A percentile compares a stretch with the other conserved stretches of the same genome.
These are phyloP conservation scores for Hysterium pulicare DNA, from an alignment of 2,329 filamentous ascomycete species.

Conservation along the genomic window DNA sequence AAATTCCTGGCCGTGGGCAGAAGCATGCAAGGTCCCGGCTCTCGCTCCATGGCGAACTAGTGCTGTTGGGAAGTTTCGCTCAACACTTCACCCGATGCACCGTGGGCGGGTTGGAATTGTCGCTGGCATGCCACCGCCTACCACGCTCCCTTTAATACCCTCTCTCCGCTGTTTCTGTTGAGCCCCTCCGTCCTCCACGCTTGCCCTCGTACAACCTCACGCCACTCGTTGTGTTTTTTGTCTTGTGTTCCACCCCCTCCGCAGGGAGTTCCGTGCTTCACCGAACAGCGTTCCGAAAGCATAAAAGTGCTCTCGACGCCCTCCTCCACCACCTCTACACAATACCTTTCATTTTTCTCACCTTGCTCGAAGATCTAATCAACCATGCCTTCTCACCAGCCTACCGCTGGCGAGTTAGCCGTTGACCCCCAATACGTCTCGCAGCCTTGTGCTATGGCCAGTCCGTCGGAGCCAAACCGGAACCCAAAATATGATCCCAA, in stretches of 20 bases:
- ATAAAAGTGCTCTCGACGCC: neutral
- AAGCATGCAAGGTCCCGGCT: constrained; percentile 3
- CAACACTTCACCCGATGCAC: too few species aligned
- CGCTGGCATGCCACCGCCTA: too few species aligned
- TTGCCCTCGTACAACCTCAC: neutral
- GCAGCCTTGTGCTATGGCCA: constrained; percentile 47
- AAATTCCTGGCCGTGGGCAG: too few species aligned
- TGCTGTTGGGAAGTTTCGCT: constrained; percentile 5
- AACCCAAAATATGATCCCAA: constrained; percentile 56
- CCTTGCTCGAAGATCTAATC: neutral
- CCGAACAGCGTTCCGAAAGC: neutral
- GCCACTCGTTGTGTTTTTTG: neutral
- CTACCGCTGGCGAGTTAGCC: constrained; percentile 46
- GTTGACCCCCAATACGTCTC: constrained; percentile 49
- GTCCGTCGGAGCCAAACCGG: constrained; percentile 51
- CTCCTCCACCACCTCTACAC: neutral
- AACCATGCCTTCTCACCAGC: constrained; percentile 52
- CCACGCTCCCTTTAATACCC: too few species aligned
- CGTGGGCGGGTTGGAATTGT: too few species aligned
- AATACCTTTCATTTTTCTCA: neutral
- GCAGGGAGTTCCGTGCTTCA: neutral
- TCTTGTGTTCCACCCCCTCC: too few species aligned
- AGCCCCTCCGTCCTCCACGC: neutral
- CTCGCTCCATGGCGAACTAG: neutral
- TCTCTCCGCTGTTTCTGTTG: neutral